phyloP scores from a whole-genome alignment of 1,139 yeast species.

The Geotrichum candidum region DNA sequence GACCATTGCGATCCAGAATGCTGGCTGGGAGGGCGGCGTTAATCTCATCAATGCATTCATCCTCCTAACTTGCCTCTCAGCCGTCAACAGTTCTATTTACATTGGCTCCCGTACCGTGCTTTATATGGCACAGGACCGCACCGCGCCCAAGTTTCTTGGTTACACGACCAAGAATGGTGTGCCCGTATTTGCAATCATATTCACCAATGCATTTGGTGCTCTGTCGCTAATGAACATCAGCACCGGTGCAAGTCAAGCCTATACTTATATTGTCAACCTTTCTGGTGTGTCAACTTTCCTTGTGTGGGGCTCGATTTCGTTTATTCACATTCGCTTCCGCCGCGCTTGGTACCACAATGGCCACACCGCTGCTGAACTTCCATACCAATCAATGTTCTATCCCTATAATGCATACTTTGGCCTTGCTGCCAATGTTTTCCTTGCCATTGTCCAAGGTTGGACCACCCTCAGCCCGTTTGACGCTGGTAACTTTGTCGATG shows the following conservation, averaged over 20 bases:
- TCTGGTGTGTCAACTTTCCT: conserved; percentile 53
- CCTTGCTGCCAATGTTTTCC: conserved; percentile 44
- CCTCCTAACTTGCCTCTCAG: conserved; percentile 59
- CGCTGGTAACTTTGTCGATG: conserved; percentile 57
- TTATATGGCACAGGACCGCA: conserved; percentile 53
- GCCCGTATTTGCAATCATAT: conserved; percentile 50
- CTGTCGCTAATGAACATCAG: conserved; percentile 65
- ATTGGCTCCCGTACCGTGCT: conserved; percentile 54
- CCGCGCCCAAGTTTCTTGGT: conserved; percentile 54
- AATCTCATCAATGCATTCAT: conserved; percentile 70
- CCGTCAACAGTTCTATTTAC: conserved; percentile 70
- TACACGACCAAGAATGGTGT: conserved; percentile 55
- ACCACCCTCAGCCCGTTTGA: conserved; percentile 54
- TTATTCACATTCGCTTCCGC: conserved; percentile 48
- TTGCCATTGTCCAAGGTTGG: conserved; percentile 67
- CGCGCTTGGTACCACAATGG: conserved; percentile 47
- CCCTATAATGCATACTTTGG: conserved; percentile 52
- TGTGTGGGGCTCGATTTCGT: conserved; percentile 48
- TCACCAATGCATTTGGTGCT: conserved; percentile 37
- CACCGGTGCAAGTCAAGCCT: conserved; percentile 62
- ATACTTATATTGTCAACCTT: conserved; percentile 77
- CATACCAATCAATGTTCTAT: conserved; percentile 48
- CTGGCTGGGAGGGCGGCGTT: conserved; percentile 64
- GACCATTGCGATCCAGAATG: conserved; percentile 63
- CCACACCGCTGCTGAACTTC: conserved; percentile 43